A percentile compares a stretch with the other conserved stretches of the same genome.
Evolutionary conservation across 225 moss, liverwort and hornwort species (phyloP).

Genomic region (Rhytidiadelphus loreus): DNA sequence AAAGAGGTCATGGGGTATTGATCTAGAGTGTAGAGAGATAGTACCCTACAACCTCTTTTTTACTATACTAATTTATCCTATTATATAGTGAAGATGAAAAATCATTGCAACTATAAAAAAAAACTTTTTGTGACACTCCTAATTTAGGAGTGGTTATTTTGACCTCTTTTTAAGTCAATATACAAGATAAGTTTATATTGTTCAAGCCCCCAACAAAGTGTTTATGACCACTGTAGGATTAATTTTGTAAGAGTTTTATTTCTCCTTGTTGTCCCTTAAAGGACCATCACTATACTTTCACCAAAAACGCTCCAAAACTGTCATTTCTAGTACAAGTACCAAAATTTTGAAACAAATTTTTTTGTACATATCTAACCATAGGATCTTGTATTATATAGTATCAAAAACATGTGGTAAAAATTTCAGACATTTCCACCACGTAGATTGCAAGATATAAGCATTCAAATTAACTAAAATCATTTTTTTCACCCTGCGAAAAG

Average conservation of each 20-base stretch:
- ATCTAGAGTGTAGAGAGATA: neutral
- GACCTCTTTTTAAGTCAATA: neutral
- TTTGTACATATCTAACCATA: too few species aligned
- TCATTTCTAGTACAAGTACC: too few species aligned
- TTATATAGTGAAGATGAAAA: neutral
- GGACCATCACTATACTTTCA: too few species aligned
- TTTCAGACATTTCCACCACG: too few species aligned
- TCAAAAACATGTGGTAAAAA: too few species aligned
- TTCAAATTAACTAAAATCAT: too few species aligned
- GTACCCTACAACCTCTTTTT: accelerated
- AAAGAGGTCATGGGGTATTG: neutral
- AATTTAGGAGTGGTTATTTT: neutral
- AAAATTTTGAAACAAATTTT: too few species aligned
- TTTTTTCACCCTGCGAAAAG: too few species aligned
- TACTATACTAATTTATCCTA: neutral
- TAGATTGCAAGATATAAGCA: too few species aligned
- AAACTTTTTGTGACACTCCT: accelerated
- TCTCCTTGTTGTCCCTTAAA: too few species aligned
- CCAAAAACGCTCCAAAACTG: too few species aligned
- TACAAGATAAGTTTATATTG: neutral
- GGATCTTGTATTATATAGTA: too few species aligned
- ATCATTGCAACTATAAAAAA: neutral
- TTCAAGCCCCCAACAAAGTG: neutral
- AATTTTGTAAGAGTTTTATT: neutral
- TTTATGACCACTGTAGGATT: accelerated